A percentile compares a stretch with the other conserved stretches of the same genome.
Evolutionary conservation across 2,329 filamentous ascomycete species (phyloP).

Genomic region (Conoideocrella luteorostrata): DNA sequence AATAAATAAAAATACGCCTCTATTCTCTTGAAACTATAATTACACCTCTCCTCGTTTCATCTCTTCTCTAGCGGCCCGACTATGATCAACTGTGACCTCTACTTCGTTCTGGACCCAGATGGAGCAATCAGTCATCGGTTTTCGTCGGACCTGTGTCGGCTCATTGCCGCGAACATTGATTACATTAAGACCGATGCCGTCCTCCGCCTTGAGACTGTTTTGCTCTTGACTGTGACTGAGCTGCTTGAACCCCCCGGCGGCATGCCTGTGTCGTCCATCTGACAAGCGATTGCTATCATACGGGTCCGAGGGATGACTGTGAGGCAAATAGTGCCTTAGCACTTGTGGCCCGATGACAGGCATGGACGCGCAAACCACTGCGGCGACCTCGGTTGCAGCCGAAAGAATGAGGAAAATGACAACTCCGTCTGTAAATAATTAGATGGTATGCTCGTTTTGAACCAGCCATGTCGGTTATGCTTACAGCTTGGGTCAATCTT

Average conservation of each 20-base stretch:
- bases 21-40: too few species aligned
- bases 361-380: conserved; percentile 2
- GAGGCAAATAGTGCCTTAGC: background rate
- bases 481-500: conserved; percentile 6
- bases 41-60: too few species aligned
- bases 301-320: background rate
- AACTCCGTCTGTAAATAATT: conserved; percentile 5
- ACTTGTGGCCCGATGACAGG: conserved; percentile 2
- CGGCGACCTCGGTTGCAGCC: conserved; percentile 2
- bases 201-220: background rate
- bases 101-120: conserved; percentile 5
- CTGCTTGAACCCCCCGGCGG: background rate
- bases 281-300: background rate
- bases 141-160: background rate
- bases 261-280: background rate
- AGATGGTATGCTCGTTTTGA: too few species aligned
- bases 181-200: background rate
- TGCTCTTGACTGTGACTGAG: background rate
- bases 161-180: background rate
- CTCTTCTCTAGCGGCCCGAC: too few species aligned
- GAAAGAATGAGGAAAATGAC: conserved; percentile 6
- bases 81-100: conserved; percentile 2
- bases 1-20: too few species aligned
- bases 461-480: background rate
- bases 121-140: background rate